These are phyloP conservation scores for Penicillium desertorum DNA, from an alignment of 495 filamentous ascomycete genomes.

Conservation along the genomic window DNA sequence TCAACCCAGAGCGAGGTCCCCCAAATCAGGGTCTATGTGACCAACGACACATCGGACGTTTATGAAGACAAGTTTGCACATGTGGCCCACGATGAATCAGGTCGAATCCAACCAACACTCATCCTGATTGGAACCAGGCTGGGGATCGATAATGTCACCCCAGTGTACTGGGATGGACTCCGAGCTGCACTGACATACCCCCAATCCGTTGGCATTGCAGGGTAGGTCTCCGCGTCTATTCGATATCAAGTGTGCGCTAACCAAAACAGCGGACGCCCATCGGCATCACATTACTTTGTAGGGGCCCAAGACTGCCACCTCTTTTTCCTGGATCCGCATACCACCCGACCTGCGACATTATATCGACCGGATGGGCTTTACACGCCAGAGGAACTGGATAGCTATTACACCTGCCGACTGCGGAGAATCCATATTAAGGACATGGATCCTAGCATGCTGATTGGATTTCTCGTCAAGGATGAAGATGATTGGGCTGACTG, in stretches of 20 bases:
- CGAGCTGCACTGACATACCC: constrained; percentile 76
- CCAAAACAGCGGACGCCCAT: constrained; percentile 70
- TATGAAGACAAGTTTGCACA: constrained; percentile 85
- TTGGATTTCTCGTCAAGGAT: constrained; percentile 87
- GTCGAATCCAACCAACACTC: constrained; percentile 74
- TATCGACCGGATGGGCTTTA: constrained; percentile 55
- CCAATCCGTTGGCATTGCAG: constrained; percentile 93
- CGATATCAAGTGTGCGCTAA: constrained; percentile 6
- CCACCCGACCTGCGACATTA: constrained; percentile 67
- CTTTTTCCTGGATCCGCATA: constrained; percentile 95
- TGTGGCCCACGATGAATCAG: constrained; percentile 63
- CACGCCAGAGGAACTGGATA: constrained; percentile 69
- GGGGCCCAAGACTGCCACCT: constrained; percentile 86
- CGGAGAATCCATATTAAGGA: constrained; percentile 81
- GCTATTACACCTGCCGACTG: constrained; percentile 83
- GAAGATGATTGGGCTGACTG: constrained; percentile 83
- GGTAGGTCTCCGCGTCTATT: constrained; percentile 54
- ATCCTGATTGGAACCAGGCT: constrained; percentile 85
- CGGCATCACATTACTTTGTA: constrained; percentile 94
- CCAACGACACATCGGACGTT: constrained; percentile 84
- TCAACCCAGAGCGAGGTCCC: constrained; percentile 56
- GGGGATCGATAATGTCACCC: constrained; percentile 90
- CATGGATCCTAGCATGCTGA: constrained; percentile 98
- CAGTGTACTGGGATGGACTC: constrained; percentile 88
- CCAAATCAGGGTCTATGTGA: constrained; percentile 78